Evolutionary conservation across 805 yeast species (phyloP), one percentile per base, ranked within the genome.

Genomic region (Priceomyces haplophilus): DNA sequence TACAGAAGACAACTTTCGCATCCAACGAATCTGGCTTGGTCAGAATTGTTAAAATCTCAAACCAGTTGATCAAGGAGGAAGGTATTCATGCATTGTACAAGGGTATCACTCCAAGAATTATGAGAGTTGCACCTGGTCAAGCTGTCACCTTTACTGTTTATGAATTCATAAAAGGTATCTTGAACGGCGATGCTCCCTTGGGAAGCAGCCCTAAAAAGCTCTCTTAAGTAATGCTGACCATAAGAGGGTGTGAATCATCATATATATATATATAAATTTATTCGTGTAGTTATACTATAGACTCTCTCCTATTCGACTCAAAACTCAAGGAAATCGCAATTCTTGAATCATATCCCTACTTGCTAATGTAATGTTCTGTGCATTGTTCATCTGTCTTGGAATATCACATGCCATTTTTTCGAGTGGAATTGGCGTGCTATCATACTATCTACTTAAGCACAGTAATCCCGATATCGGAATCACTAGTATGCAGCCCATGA

Each of bases 121-220:
- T 91, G 95, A 85, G 99, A 72, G 99, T 91, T 40, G 99, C 99
- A 10, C 97, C 99, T 18, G 99, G 99, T 48, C 99, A 91, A 71
- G 97, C 98, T 43, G 98, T 91, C 44, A 93, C 97, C 13, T 91
- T 91, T 72, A 93, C 98, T 6, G 96, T 93, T 34, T 91, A 91
- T 67, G 99, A 91, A 71, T 84, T 75, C 60, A 85, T 88, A 62
- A 85, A 89, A 65, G 79, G 75, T 17, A 70, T 74, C 38, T 75
- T 90, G 62, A 59, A 45, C 31, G 72, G 72, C 39, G 62, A 59
- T 40, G 47, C 56, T 6, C 15, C 39, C 10, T 16, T 36, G 4
- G 10, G 23, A 10, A 24, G 11, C 11, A 23, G 20, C 18, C 25
- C 23, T 7, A 36, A 36, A 18, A 36, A 36, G 30, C 39, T 36